Evolutionary conservation across 345 rosid species (phyloP).

Genomic region (Physaria fendleri): DNA sequence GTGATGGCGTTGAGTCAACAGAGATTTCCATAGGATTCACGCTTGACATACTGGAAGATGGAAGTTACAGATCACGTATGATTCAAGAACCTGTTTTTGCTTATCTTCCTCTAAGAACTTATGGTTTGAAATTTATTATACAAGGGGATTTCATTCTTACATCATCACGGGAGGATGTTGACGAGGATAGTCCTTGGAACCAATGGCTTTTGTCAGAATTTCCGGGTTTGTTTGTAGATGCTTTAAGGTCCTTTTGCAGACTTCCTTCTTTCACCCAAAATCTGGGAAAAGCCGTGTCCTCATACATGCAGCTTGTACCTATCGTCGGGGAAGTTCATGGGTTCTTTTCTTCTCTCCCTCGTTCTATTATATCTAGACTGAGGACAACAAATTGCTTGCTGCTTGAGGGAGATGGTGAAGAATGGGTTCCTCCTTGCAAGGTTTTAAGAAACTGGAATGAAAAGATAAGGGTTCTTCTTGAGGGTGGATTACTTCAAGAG

Average conservation of each 20-base stretch:
- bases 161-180: conserved; percentile 98
- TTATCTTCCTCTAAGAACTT: conserved; percentile 89
- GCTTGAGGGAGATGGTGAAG: conserved; percentile 61
- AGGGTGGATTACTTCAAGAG: conserved; percentile 53
- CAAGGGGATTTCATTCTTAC: conserved; percentile 97
- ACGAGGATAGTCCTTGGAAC: conserved; percentile 89
- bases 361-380: conserved; percentile 50
- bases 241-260: conserved; percentile 60
- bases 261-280: conserved; percentile 75
- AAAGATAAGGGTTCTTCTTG: conserved; percentile 49
- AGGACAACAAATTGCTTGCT: conserved; percentile 66
- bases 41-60: conserved; percentile 54
- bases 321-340: conserved; percentile 92
- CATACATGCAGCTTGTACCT: conserved; percentile 85
- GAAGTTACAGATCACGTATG: conserved; percentile 52
- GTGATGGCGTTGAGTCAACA: conserved; percentile 56
- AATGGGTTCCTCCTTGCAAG: conserved; percentile 87
- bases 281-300: conserved; percentile 76
- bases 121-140: conserved; percentile 87
- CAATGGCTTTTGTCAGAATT: conserved; percentile 78
- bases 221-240: conserved; percentile 69
- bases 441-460: conserved; percentile 86
- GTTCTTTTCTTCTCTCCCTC: conserved; percentile 76
- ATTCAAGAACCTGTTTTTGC: conserved; percentile 84
- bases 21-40: conserved; percentile 83